Evolutionary conservation across 2,329 filamentous ascomycete genomes (phyloP).

Genomic region (Raffaelea deltoideospora): DNA sequence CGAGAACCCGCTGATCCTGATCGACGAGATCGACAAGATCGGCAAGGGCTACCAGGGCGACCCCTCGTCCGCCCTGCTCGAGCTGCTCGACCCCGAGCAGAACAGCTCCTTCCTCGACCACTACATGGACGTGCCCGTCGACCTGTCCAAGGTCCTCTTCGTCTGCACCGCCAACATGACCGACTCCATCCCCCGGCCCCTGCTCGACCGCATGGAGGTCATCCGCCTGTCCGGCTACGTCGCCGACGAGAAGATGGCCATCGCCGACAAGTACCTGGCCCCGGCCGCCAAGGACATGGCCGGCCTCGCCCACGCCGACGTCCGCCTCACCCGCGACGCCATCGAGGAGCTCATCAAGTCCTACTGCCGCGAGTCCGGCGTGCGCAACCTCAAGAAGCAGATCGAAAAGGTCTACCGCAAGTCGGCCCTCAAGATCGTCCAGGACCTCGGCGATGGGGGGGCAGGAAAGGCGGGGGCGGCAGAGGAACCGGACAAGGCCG

Average conservation of each 20-base stretch:
- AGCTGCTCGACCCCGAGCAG: slow-evolving; percentile 90
- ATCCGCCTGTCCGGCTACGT: slow-evolving; percentile 95
- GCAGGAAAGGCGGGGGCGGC: slow-evolving; percentile 65
- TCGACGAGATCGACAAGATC: slow-evolving; percentile 98
- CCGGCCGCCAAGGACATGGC: slow-evolving; percentile 90
- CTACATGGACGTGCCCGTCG: slow-evolving; percentile 96
- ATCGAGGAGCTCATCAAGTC: slow-evolving; percentile 97
- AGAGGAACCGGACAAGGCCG: not conserved
- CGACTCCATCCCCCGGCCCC: slow-evolving; percentile 85
- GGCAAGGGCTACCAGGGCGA: slow-evolving; percentile 93
- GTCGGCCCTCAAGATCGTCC: slow-evolving; percentile 90
- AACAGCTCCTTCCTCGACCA: slow-evolving; percentile 96
- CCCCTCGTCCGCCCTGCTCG: slow-evolving; percentile 82
- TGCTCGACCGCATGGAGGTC: slow-evolving; percentile 94
- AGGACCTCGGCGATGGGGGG: slow-evolving; percentile 76
- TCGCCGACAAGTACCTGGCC: slow-evolving; percentile 82
- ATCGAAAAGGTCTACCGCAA: slow-evolving; percentile 99
- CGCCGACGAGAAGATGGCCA: slow-evolving; percentile 96
- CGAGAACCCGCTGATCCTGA: slow-evolving; percentile 89
- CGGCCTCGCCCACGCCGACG: slow-evolving; percentile 78
- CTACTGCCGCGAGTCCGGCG: slow-evolving; percentile 93
- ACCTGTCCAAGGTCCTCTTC: slow-evolving; percentile 93
- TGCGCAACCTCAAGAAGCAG: slow-evolving; percentile 96
- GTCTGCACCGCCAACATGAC: slow-evolving; percentile 99
- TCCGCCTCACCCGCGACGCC: slow-evolving; percentile 71